Conservation (phyloP, 192 early-diverging fungal species). For the Gaertneriomyces semiglobifer region DNA sequence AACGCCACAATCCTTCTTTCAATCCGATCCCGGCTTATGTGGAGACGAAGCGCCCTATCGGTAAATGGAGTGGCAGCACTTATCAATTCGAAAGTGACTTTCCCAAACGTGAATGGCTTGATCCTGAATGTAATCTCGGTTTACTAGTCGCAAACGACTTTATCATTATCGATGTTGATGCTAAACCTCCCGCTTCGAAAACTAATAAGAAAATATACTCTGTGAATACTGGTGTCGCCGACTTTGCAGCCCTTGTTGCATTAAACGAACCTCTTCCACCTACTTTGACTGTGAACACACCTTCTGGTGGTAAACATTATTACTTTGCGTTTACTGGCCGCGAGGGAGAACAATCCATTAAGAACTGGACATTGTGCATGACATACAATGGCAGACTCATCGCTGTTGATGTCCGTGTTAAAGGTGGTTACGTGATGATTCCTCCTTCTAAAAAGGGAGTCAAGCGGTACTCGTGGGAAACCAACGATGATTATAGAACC, state of each 20-base stretch:
- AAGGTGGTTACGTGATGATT: constrained; percentile 6
- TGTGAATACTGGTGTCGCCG: neutral
- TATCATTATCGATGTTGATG: constrained; percentile 2
- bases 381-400: neutral
- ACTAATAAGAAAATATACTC: constrained; percentile 1
- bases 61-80: neutral
- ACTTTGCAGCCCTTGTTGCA: neutral
- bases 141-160: neutral
- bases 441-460: neutral
- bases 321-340: constrained; percentile 1
- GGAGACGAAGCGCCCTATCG: neutral
- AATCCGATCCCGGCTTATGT: neutral
- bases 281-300: neutral
- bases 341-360: neutral
- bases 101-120: neutral
- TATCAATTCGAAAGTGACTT: constrained; percentile 6
- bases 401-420: neutral
- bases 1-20: neutral
- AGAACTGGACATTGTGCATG: constrained; percentile 8
- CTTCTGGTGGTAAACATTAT: constrained; percentile 7
- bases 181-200: neutral
- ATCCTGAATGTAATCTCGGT: constrained; percentile 2
- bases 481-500: too few species aligned
- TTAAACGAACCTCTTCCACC: neutral
- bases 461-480: constrained; percentile 1